A percentile compares a stretch with the other conserved stretches of the same genome.
These are phyloP conservation scores for Serendipita indica DNA, from an alignment of 768 basidiomycete genomes.

Conservation along the genomic window DNA sequence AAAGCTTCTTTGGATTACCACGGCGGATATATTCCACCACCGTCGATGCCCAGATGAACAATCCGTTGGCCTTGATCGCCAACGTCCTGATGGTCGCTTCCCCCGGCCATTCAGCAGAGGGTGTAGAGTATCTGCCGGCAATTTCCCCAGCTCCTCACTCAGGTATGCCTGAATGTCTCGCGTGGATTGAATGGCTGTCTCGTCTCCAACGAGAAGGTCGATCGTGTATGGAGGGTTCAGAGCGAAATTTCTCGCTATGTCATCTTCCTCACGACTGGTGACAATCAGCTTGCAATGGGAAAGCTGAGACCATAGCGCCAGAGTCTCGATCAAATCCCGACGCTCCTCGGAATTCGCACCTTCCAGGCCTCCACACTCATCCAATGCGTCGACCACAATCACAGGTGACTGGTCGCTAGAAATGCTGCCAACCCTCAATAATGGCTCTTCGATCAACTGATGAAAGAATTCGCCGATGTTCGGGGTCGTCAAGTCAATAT, in stretches of 20 bases:
- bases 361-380: slow-evolving; percentile 2
- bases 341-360: background rate
- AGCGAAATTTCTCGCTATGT: background rate
- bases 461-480: background rate
- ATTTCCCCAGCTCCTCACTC: too few species aligned
- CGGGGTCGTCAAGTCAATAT: background rate
- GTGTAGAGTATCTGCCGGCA: too few species aligned
- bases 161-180: background rate
- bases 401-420: too few species aligned
- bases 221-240: background rate
- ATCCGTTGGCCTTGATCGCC: too few species aligned
- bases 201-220: background rate
- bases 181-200: background rate
- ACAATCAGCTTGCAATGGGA: too few species aligned
- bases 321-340: background rate
- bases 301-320: background rate
- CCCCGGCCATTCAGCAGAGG: too few species aligned
- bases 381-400: too few species aligned
- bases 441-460: background rate
- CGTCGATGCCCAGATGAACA: too few species aligned
- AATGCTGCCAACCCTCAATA: background rate
- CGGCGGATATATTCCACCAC: too few species aligned
- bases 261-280: background rate
- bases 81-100: too few species aligned
- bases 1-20: too few species aligned